phyloP scores from a whole-genome alignment of 129 eudicot genomes.

The Scalesia atractyloides region DNA sequence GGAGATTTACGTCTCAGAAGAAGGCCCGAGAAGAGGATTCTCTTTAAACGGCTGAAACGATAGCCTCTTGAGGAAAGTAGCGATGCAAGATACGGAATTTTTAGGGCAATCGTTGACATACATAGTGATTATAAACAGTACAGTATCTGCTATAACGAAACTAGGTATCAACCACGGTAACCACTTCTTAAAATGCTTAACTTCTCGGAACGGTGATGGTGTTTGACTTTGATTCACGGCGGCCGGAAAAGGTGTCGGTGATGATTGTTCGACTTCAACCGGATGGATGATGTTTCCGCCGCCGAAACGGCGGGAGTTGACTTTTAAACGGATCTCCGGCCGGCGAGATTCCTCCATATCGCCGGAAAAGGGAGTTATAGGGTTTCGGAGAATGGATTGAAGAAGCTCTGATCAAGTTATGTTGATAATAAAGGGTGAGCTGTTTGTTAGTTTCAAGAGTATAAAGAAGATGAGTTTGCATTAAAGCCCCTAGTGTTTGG shows the following conservation, averaged over 20 bases:
- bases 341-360: slow-evolving; percentile 40
- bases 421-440: neutral
- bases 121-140: slow-evolving; percentile 71
- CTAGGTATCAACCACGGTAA: slow-evolving; percentile 72
- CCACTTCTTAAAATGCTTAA: slow-evolving; percentile 79
- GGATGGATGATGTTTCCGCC: slow-evolving; percentile 59
- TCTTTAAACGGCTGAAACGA: slow-evolving; percentile 90
- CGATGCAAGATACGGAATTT: slow-evolving; percentile 71
- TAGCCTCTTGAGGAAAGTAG: slow-evolving; percentile 59
- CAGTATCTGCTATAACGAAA: slow-evolving; percentile 62
- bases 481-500: slow-evolving; percentile 18
- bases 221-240: slow-evolving; percentile 29
- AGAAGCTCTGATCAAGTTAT: neutral
- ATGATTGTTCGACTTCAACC: slow-evolving; percentile 42
- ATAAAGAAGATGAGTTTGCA: neutral
- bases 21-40: slow-evolving; percentile 95
- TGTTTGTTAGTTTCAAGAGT: too few species aligned
- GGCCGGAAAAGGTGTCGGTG: slow-evolving; percentile 24
- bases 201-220: slow-evolving; percentile 45
- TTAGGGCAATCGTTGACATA: slow-evolving; percentile 85
- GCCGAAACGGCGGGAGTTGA: slow-evolving; percentile 45
- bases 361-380: neutral
- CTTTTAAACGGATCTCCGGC: slow-evolving; percentile 44
- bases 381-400: neutral
- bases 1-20: slow-evolving; percentile 64